A percentile compares a stretch with the other conserved stretches of the same genome.
These are phyloP conservation scores for Talaromyces wortmannii DNA, from an alignment of 495 filamentous ascomycete genomes.

Conservation along the genomic window DNA sequence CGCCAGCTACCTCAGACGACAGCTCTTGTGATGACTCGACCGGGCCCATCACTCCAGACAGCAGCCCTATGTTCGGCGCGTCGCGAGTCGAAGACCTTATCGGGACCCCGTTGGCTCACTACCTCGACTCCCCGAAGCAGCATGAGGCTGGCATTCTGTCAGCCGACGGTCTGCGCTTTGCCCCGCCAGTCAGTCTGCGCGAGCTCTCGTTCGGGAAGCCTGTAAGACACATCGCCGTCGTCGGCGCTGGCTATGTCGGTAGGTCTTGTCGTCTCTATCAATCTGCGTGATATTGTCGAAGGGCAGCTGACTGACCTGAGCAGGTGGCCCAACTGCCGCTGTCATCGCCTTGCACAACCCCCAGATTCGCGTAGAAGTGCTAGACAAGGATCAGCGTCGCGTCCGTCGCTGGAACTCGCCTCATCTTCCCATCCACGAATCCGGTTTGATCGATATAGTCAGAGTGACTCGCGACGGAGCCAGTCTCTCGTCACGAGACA, in stretches of 20 bases:
- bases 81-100: conserved; percentile 19
- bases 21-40: conserved; percentile 29
- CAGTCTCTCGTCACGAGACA: conserved; percentile 6
- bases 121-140: conserved; percentile 6
- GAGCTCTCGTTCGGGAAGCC: conserved; percentile 4
- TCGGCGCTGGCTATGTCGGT: conserved; percentile 63
- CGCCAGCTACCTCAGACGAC: conserved; percentile 16
- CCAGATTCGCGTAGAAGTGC: conserved; percentile 59
- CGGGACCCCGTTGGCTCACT: conserved; percentile 16
- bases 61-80: conserved; percentile 37
- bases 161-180: background rate
- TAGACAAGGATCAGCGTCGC: conserved; percentile 59
- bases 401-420: conserved; percentile 67
- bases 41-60: conserved; percentile 47
- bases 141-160: background rate
- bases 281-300: background rate
- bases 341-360: conserved; percentile 70
- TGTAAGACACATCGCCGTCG: conserved; percentile 53
- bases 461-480: conserved; percentile 53
- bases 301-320: background rate
- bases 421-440: conserved; percentile 72
- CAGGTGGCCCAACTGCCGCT: conserved; percentile 70
- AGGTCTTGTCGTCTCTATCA: conserved; percentile 13
- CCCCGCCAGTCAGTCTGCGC: background rate
- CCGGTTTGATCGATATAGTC: conserved; percentile 62